Base-by-base conservation (phyloP, 805 yeast species). In the Ogataea parapolymorpha region DNA sequence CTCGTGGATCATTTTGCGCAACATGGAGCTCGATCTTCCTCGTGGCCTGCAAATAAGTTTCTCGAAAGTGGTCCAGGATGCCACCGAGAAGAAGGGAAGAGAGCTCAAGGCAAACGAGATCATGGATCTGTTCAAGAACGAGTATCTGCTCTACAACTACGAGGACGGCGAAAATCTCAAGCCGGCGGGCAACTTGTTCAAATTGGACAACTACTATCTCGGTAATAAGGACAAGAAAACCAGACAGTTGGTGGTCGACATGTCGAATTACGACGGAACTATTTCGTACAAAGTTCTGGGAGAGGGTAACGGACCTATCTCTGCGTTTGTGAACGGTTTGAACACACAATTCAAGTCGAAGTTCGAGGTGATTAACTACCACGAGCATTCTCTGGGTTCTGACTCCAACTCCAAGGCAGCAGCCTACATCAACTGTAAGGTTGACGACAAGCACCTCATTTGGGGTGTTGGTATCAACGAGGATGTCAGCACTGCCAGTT, bases 1-100 rank as follows among this genome's bases (percentile, higher is more conserved):
- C 9, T 86, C 95, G 5, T 85, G 95, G 93, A 82, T 86, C 50
- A 82, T 85, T 56, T 70, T 85, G 58, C 74, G 86, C 50, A 75
- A 77, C 50, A 72, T 86, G 62, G 91, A 82, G 55, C 74, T 85
- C 44, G 95, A 85, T 59, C 73, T 86, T 52, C 95, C 95, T 30
- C 77, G 91, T 61, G 84, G 83, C 28, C 68, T 85, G 57, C 95
- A 85, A 66, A 78, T 85, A 30, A 83, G 81, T 29, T 85, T 82
- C 60, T 82, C 90, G 23, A 75, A 71, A 49, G 72, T 73, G 32
- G 93, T 85, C 10, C 95, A 86, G 63, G 56, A 59, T 23, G 75
- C 70, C 50, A 88, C 93, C 32, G 95, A 86, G 59, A 51, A 65
- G 45, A 69, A 75, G 58, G 93, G 87, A 45, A 78, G 82, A 56